These are phyloP conservation scores for Xylona heveae DNA, from an alignment of 495 filamentous ascomycete genomes.

Conservation along the genomic window DNA sequence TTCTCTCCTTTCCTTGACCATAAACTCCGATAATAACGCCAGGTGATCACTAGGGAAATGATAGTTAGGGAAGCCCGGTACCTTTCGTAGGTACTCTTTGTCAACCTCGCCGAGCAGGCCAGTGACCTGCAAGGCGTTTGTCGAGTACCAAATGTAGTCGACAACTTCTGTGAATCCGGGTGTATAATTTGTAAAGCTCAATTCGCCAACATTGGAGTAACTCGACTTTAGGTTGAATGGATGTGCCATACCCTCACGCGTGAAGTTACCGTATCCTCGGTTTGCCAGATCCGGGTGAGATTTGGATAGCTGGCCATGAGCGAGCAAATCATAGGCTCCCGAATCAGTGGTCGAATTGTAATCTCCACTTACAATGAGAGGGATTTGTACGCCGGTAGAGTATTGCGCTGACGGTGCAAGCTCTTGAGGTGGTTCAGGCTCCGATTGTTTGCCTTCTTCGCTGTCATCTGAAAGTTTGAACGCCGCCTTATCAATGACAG, in stretches of 20 bases:
- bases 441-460: conserved; percentile 4
- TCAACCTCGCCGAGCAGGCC: conserved; percentile 81
- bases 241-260: conserved; percentile 72
- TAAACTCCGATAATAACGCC: conserved; percentile 77
- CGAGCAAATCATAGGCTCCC: conserved; percentile 72
- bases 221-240: conserved; percentile 84
- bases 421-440: conserved; percentile 16
- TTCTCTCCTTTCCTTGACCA: conserved; percentile 71
- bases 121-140: conserved; percentile 72
- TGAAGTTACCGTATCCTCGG: conserved; percentile 73
- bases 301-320: conserved; percentile 45
- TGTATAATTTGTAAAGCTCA: conserved; percentile 91
- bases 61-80: conserved; percentile 90
- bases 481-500: conserved; percentile 43
- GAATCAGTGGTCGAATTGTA: conserved; percentile 79
- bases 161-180: conserved; percentile 76
- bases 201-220: conserved; percentile 57
- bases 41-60: conserved; percentile 97
- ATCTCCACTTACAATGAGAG: conserved; percentile 79
- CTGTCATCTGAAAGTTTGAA: conserved; percentile 25
- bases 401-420: conserved; percentile 58
- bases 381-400: conserved; percentile 63
- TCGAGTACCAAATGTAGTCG: conserved; percentile 94
- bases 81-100: conserved; percentile 65
- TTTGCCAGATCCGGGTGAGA: conserved; percentile 57